phyloP scores from a whole-genome alignment of 1,284 basidiomycete species.

The Cystobasidiaceae sp. region DNA sequence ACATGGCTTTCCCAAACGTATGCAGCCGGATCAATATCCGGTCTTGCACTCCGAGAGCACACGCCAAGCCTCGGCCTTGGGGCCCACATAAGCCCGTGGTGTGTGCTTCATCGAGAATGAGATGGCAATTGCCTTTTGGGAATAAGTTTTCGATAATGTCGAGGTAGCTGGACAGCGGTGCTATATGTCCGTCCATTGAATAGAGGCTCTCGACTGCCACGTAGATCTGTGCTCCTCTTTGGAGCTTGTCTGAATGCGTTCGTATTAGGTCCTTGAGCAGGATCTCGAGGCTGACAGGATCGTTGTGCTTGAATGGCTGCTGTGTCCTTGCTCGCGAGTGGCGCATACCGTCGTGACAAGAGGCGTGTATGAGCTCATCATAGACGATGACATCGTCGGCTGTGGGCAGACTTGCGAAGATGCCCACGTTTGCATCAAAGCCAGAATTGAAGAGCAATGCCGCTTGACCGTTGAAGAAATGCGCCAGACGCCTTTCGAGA shows the following conservation, averaged over 20 bases:
- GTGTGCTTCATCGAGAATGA: conserved; percentile 87
- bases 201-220: conserved; percentile 86
- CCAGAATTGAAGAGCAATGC: conserved; percentile 91
- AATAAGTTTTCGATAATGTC: conserved; percentile 58
- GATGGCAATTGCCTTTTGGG: conserved; percentile 59
- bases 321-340: conserved; percentile 56
- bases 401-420: conserved; percentile 79
- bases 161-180: conserved; percentile 65
- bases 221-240: conserved; percentile 47
- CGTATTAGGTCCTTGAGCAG: conserved; percentile 24
- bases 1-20: conserved; percentile 65
- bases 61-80: conserved; percentile 57
- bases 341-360: conserved; percentile 82
- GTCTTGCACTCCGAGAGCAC: conserved; percentile 55
- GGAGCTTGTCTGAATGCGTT: conserved; percentile 3
- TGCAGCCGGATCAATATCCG: conserved; percentile 54
- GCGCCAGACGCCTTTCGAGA: conserved; percentile 62
- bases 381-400: conserved; percentile 70
- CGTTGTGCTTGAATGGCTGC: conserved; percentile 69
- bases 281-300: conserved; percentile 47
- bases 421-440: conserved; percentile 82
- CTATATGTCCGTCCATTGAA: conserved; percentile 91
- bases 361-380: conserved; percentile 87
- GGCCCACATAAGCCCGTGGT: conserved; percentile 68
- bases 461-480: conserved; percentile 58